Evolutionary conservation across 2,329 filamentous ascomycete species (phyloP).

Genomic region (Ramularia endophylla): DNA sequence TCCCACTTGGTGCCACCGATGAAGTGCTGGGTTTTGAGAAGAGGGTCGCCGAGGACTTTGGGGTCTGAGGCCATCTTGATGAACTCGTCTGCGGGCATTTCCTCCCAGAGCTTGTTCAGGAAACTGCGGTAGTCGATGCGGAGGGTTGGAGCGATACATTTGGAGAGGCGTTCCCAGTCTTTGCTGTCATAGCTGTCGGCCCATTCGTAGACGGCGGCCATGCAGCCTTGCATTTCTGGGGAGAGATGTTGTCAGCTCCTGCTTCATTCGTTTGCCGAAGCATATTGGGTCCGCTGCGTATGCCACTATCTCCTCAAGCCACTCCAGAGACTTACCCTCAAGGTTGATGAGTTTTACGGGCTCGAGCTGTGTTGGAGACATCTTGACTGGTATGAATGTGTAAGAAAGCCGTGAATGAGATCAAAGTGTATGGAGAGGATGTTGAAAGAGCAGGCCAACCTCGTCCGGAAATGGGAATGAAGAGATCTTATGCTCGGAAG

Average conservation of each 20-base stretch:
- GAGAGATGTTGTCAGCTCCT: background rate
- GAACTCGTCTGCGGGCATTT: conserved; percentile 51
- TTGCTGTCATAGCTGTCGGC: conserved; percentile 62
- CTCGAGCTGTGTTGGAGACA: conserved; percentile 24
- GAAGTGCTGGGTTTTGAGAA: conserved; percentile 53
- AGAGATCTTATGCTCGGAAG: no score
- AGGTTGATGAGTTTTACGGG: conserved; percentile 30
- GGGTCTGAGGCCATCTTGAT: conserved; percentile 48
- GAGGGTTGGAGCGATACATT: conserved; percentile 56
- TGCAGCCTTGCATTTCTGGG: conserved; percentile 35
- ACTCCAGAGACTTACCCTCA: conserved; percentile 29
- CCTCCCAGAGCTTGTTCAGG: conserved; percentile 50
- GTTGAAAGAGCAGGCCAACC: no score
- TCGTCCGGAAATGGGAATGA: no score
- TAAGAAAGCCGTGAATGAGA: background rate
- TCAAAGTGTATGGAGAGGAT: background rate
- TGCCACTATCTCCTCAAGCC: no score
- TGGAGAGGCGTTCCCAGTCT: conserved; percentile 56
- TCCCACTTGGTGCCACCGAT: conserved; percentile 50
- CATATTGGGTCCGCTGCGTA: no score
- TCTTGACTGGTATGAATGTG: conserved; percentile 8
- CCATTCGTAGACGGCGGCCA: conserved; percentile 52
- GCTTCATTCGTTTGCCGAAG: no score
- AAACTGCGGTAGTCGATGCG: conserved; percentile 64
- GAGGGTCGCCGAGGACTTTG: conserved; percentile 48